Base-by-base conservation (phyloP, 2,329 filamentous ascomycete genomes). In the Cladosporium sp. region DNA sequence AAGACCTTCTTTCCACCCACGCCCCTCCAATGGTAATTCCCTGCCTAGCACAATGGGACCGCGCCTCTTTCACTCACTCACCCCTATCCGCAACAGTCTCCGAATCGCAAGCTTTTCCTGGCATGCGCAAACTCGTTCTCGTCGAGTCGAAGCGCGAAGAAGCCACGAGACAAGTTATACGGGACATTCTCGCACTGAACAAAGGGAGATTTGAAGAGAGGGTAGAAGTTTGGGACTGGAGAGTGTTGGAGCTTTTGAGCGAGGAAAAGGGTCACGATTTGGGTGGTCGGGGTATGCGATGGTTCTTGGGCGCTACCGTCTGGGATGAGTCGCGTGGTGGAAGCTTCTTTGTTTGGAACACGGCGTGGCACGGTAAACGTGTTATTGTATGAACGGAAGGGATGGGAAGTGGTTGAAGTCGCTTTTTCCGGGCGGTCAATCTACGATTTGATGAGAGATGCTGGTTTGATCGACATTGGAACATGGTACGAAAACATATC, bases 151-250 rank as follows among this genome's bases (percentile, higher is more conserved):
- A 54, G 12, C 56, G 65, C 5, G 29, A 22, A 9, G 42, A 51
- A 5, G 59, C 53, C 2, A 53, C 58, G 3, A 24, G 38, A 9
- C 50, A 43, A 0, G 30, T 62, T 1, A 36, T 66, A 1, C 18
- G 41, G 20, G 43, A 56, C 12, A 42, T 65, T 2, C 1, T 51
- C 27, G 52, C 38, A 7, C 34, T 68, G 24, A 62, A 64, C 27
- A 12, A 27, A 11, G 37, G 45, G 7, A 15, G n/a, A 3, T 58
- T 65, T 8, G 42, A 50, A 37, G 64, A 66, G 54, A 47, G 60
- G 13, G 50, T 67, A 3, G 62, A 65, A 15, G 47, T 66, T 1
- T 65, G 54, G 20, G 64, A 67, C 53, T 67, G 64, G 63, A 59
- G 64, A 40, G 59, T 63, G 4, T 38, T 65, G 37, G 62, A 27